These are phyloP conservation scores for Echria macrotheca DNA, from an alignment of 495 filamentous ascomycete species.

Conservation along the genomic window DNA sequence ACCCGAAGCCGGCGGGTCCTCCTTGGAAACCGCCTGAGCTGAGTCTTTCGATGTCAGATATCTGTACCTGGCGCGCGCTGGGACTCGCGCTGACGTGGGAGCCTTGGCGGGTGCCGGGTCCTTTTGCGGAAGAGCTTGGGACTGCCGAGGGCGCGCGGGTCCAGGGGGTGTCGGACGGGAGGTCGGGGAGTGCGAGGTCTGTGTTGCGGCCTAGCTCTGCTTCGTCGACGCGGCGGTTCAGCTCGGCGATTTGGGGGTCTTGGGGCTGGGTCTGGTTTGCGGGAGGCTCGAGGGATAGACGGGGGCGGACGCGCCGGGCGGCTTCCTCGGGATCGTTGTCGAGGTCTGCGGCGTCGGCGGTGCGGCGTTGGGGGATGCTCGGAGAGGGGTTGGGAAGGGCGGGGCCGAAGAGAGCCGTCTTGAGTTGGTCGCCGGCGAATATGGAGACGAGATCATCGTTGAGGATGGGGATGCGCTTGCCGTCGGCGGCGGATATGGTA, in stretches of 20 bases:
- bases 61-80: too few species aligned
- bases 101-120: conserved; percentile 18
- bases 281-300: conserved; percentile 22
- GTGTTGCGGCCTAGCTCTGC: conserved; percentile 38
- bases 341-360: conserved; percentile 18
- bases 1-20: conserved; percentile 28
- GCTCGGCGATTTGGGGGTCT: too few species aligned
- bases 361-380: conserved; percentile 16
- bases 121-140: conserved; percentile 37
- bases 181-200: conserved; percentile 31
- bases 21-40: too few species aligned
- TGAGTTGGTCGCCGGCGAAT: conserved; percentile 35
- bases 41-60: conserved; percentile 35
- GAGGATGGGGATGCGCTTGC: conserved; percentile 23
- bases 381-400: conserved; percentile 18
- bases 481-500: too few species aligned
- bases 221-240: conserved; percentile 8
- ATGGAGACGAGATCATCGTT: conserved; percentile 32
- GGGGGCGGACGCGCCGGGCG: conserved; percentile 24
- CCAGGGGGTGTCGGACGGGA: conserved; percentile 41
- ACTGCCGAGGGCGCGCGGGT: conserved; percentile 38
- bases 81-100: conserved; percentile 35
- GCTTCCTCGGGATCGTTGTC: conserved; percentile 21
- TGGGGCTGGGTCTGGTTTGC: too few species aligned
- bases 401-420: conserved; percentile 21